Evolutionary conservation across 129 eudicot genomes (phyloP).

Genomic region (Erigeron canadensis): DNA sequence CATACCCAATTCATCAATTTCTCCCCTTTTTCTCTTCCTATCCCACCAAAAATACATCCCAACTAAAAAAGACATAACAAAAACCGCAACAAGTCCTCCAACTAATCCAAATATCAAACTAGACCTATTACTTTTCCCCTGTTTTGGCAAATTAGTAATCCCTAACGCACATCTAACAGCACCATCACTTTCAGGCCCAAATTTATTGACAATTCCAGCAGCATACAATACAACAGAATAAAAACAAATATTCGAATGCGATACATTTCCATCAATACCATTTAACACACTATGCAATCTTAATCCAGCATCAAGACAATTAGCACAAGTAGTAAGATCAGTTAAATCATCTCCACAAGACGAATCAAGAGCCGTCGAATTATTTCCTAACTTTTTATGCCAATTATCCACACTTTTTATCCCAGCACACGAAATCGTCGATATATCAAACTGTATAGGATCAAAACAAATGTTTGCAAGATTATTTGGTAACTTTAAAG

Average conservation of each 20-base stretch:
- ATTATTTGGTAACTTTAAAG: constrained; percentile 41
- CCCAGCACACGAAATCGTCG: constrained; percentile 61
- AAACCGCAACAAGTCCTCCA: constrained; percentile 58
- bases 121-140: constrained; percentile 17
- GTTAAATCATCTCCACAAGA: constrained; percentile 60
- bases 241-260: constrained; percentile 66
- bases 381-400: constrained; percentile 55
- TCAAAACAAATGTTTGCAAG: constrained; percentile 55
- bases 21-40: constrained; percentile 39
- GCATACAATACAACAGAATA: constrained; percentile 74
- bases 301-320: constrained; percentile 73
- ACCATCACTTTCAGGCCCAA: constrained; percentile 66
- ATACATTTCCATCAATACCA: constrained; percentile 61
- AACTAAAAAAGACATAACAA: constrained; percentile 38
- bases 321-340: constrained; percentile 62
- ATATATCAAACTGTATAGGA: constrained; percentile 65
- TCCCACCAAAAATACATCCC: constrained; percentile 68
- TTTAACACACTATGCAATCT: constrained; percentile 45
- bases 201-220: constrained; percentile 70
- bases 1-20: constrained; percentile 21
- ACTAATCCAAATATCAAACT: constrained; percentile 48
- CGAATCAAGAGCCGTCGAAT: constrained; percentile 49
- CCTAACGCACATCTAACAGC: constrained; percentile 56
- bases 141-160: constrained; percentile 26
- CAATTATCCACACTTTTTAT: constrained; percentile 55